phyloP scores from a whole-genome alignment of 1,139 yeast genomes.

The Zygosaccharomyces sapae region DNA sequence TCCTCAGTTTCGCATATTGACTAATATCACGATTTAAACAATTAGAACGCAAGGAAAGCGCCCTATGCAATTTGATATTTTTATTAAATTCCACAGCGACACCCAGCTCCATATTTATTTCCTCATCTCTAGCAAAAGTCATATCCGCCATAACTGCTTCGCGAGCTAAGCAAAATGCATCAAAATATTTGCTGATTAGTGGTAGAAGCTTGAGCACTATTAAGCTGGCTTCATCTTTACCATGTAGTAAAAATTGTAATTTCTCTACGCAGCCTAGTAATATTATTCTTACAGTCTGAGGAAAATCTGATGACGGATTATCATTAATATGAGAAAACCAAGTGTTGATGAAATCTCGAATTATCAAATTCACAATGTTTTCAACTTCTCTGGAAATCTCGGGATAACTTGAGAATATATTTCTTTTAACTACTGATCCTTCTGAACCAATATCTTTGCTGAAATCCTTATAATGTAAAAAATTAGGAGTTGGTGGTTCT shows the following conservation, averaged over 20 bases:
- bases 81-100: conserved; percentile 57
- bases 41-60: conserved; percentile 45
- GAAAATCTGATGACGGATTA: conserved; percentile 44
- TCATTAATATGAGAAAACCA: conserved; percentile 54
- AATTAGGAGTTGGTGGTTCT: not conserved
- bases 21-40: conserved; percentile 46
- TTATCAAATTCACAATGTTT: conserved; percentile 48
- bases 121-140: conserved; percentile 33
- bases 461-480: not conserved
- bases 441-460: not conserved
- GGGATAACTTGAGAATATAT: conserved; percentile 12
- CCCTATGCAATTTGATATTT: conserved; percentile 56
- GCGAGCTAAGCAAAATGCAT: conserved; percentile 52
- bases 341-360: conserved; percentile 56
- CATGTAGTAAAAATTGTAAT: conserved; percentile 42
- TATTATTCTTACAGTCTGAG: conserved; percentile 49
- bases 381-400: conserved; percentile 51
- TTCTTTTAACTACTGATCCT: not conserved
- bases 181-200: conserved; percentile 60
- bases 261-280: conserved; percentile 43
- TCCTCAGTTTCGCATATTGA: conserved; percentile 45
- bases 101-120: conserved; percentile 48
- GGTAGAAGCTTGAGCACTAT: conserved; percentile 61
- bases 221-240: conserved; percentile 54
- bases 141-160: conserved; percentile 38